Evolutionary conservation across 768 basidiomycete genomes (phyloP), one percentile per base, ranked within the genome.

Genomic region (Tulasnella sp.): DNA sequence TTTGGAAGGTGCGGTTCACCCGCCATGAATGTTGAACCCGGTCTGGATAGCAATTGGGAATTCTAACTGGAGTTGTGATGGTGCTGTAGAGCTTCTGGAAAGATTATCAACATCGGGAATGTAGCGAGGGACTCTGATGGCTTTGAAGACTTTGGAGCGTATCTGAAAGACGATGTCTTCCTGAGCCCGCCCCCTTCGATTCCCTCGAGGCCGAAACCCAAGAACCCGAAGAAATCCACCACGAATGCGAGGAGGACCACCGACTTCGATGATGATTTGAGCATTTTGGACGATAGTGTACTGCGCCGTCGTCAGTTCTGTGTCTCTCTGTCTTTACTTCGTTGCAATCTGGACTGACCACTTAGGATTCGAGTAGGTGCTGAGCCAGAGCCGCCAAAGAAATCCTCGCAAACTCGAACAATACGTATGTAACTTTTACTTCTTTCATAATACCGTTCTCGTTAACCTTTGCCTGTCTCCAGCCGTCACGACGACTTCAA

Each of bases 61-160:
- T 49, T 49, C 49, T 49, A 9, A 49, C 49, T 22, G 49, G 1
- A n/a, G 7, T 49, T 22, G 22, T n/a, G 49, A 22, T 34, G 29
- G 22, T n/a, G 49, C 6, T 34, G 29, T 42, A 78, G 77, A 67
- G 39, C 58, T 15, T 78, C 77, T 22, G 77, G 77, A 6, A 71
- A 77, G 76, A 78, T 67, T 12, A 39, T 78, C 34, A 70, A 78
- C 22, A 54, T 64, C 34, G 76, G 69, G 17, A 29, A 15, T 11
- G n/a, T 75, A 15, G 74, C 64, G 22, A 67, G 69, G 12, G 77
- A 78, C 42, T 31, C 40, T 1, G 77, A 78, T 22, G 77, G 77
- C 15, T 78, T 77, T 71, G 77, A 78, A 52, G 77, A 78, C 71
- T 77, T 78, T 45, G 69, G 71, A 29, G 39, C 78, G 36, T 69